Percentiles rank a stretch among this genome's conserved stretches.
Evolutionary conservation across 2,329 filamentous ascomycete genomes (phyloP).

Genomic region (Colletotrichum shisoi): DNA sequence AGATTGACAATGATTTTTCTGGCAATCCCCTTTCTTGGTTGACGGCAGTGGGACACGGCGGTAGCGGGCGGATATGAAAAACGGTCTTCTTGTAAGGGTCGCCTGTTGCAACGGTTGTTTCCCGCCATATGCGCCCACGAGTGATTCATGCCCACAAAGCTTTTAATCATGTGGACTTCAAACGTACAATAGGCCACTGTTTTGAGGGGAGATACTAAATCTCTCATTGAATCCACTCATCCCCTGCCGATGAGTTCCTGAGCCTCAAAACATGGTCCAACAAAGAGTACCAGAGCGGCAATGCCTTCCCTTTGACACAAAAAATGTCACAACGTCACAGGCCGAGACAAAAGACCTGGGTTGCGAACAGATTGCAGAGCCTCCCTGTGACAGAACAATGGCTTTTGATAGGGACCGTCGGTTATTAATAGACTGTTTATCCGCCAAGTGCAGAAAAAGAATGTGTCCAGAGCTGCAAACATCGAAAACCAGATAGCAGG

Average conservation of each 20-base stretch:
- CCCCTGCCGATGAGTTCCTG: too few relatives aligned
- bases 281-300: background rate
- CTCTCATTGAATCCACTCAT: background rate
- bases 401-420: background rate
- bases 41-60: background rate
- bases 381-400: constrained; percentile 1
- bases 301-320: background rate
- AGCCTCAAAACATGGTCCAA: background rate
- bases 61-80: too few relatives aligned
- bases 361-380: constrained; percentile 10
- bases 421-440: background rate
- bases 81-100: too few relatives aligned
- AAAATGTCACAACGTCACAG: background rate
- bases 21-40: too few relatives aligned
- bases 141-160: background rate
- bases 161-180: background rate
- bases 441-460: too few relatives aligned
- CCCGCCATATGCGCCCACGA: background rate
- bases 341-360: background rate
- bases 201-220: background rate
- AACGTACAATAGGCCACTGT: background rate
- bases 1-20: too few relatives aligned
- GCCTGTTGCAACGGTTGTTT: background rate
- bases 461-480: background rate
- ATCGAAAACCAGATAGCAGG: background rate